Percentiles rank a stretch among this genome's conserved stretches.
Conservation (phyloP, 768 basidiomycete species). For the Termitomyces sp. region DNA sequence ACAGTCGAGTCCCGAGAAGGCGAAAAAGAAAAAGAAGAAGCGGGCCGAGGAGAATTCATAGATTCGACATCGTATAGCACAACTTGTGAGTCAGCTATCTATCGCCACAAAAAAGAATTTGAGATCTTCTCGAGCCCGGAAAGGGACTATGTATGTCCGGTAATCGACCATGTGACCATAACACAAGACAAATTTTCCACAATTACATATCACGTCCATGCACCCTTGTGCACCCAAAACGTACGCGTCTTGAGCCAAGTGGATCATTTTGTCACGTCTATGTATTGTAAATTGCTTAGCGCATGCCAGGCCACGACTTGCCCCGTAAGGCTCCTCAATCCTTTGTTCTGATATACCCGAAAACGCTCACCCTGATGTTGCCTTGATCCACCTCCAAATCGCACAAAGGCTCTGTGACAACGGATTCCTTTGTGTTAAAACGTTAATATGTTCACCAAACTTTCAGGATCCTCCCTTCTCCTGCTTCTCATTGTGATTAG, state of each 20-base stretch:
- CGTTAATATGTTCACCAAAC: background rate
- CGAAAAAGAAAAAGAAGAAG: slow-evolving; percentile 28
- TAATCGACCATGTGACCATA: background rate
- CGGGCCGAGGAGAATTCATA: slow-evolving; percentile 15
- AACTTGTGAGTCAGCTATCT: slow-evolving; percentile 1
- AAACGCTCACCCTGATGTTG: background rate
- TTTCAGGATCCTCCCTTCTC: background rate
- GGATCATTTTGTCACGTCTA: background rate
- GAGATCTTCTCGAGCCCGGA: background rate
- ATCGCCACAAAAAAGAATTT: background rate
- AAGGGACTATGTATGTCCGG: background rate
- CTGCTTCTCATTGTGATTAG: background rate
- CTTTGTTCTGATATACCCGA: background rate
- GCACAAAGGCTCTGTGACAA: background rate
- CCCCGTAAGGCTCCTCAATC: background rate
- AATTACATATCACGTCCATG: background rate
- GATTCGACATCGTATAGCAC: background rate
- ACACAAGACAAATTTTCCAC: background rate
- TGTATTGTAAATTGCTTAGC: background rate
- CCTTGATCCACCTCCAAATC: background rate
- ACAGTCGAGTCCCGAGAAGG: slow-evolving; percentile 14
- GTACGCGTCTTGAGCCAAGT: background rate
- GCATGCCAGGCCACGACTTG: background rate
- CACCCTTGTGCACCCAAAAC: background rate
- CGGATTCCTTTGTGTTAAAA: background rate